Conservation (phyloP, 805 yeast species). For the Myxozyma neglecta region DNA sequence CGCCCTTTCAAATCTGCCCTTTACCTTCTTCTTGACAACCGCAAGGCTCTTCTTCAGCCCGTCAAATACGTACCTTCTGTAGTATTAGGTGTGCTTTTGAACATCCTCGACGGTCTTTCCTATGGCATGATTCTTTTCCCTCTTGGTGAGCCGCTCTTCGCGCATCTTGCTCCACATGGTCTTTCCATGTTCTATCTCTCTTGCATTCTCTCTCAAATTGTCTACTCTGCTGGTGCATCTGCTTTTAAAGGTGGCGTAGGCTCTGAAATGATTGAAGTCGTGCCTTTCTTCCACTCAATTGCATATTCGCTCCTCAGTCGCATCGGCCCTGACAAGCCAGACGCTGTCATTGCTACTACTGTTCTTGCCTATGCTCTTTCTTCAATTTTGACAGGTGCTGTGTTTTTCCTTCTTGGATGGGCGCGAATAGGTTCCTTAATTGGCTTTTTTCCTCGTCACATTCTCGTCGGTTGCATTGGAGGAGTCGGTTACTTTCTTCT, state of each 20-base stretch:
- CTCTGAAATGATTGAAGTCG: conserved; percentile 98
- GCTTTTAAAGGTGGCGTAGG: conserved; percentile 91
- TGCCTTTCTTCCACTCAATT: conserved; percentile 96
- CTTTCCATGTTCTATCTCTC: conserved; percentile 92
- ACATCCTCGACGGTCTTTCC: conserved; percentile 87
- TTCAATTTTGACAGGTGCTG: conserved; percentile 81
- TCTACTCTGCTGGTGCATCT: conserved; percentile 87
- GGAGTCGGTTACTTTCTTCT: conserved; percentile 95
- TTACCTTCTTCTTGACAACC: not conserved
- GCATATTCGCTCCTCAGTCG: conserved; percentile 65
- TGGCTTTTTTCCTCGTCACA: conserved; percentile 95
- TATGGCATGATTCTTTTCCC: conserved; percentile 99
- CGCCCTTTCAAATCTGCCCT: no score
- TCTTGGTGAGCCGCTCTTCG: conserved; percentile 72
- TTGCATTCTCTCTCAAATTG: conserved; percentile 84
- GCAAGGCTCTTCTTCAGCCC: conserved; percentile 1
- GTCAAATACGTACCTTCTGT: conserved; percentile 66
- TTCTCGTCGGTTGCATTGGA: conserved; percentile 94
- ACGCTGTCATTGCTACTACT: conserved; percentile 75
- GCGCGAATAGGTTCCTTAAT: conserved; percentile 80
- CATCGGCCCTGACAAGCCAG: conserved; percentile 51
- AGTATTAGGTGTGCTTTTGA: conserved; percentile 76
- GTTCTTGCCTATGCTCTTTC: conserved; percentile 81
- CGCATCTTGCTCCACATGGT: conserved; percentile 82
- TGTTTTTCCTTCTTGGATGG: conserved; percentile 75